phyloP scores from a whole-genome alignment of 371 early-diverging fungal genomes.

The Conidiobolus incongruus region DNA sequence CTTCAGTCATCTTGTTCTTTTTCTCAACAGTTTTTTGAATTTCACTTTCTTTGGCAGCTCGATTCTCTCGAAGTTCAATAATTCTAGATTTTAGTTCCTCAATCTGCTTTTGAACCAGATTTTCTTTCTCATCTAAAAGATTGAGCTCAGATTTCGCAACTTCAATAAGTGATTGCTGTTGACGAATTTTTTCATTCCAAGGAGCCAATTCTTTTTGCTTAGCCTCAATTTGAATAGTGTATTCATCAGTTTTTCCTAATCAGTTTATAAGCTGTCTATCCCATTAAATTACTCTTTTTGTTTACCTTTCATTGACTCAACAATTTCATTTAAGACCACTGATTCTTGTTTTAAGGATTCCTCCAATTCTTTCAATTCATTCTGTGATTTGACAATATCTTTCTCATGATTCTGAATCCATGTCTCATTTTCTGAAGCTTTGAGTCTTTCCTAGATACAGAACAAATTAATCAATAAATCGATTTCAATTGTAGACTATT shows the following conservation, averaged over 20 bases:
- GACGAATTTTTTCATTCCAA: conserved; percentile 54
- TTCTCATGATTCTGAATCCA: conserved; percentile 25
- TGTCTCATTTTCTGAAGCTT: conserved; percentile 16
- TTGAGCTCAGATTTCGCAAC: conserved; percentile 55
- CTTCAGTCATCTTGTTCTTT: conserved; percentile 4
- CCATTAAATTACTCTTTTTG: neutral
- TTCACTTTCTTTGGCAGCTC: conserved; percentile 9
- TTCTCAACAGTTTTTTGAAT: conserved; percentile 8
- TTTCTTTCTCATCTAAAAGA: conserved; percentile 29
- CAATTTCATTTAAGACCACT: conserved; percentile 44
- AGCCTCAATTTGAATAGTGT: conserved; percentile 40
- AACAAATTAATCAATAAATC: neutral
- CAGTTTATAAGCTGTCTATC: neutral
- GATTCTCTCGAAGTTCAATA: neutral
- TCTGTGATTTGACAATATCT: conserved; percentile 20
- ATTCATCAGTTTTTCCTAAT: conserved; percentile 46
- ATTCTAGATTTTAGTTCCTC: conserved; percentile 5
- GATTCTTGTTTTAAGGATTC: conserved; percentile 37
- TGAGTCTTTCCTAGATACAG: conserved; percentile 29
- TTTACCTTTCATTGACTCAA: conserved; percentile 45
- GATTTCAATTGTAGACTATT: too few species aligned
- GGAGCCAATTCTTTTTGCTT: conserved; percentile 63
- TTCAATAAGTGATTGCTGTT: conserved; percentile 42
- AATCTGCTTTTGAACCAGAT: neutral
- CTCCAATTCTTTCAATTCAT: conserved; percentile 34